Evolutionary conservation across 169 alveolate genomes (phyloP).

Genomic region (Cryptosporidium canis): DNA sequence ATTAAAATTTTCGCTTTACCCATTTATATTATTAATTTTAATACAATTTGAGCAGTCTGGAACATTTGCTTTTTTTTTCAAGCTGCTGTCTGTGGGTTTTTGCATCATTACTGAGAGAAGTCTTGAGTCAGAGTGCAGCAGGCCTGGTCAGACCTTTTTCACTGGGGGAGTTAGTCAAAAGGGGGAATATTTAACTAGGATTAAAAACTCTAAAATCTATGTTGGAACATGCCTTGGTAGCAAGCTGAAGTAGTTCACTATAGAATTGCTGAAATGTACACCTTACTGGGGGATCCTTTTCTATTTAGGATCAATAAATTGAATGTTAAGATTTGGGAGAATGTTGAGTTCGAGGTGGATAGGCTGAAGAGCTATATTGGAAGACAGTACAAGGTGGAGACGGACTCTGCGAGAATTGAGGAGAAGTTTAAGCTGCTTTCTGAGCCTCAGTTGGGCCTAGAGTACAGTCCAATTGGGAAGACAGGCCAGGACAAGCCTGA

Average conservation of each 20-base stretch:
- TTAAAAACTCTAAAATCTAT: background rate
- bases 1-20: background rate
- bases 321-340: constrained; percentile 33
- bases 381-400: constrained; percentile 13
- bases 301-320: constrained; percentile 30
- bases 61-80: no score
- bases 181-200: background rate
- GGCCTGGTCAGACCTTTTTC: no score
- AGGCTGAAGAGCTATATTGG: background rate
- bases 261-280: background rate
- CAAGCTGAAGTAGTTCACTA: background rate
- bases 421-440: background rate
- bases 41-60: no score
- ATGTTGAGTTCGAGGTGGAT: background rate
- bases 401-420: constrained; percentile 9
- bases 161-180: no score
- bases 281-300: constrained; percentile 47
- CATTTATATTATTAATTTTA: background rate
- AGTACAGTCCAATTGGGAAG: background rate
- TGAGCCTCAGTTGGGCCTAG: background rate
- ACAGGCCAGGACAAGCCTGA: background rate
- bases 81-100: no score
- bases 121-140: no score
- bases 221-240: background rate
- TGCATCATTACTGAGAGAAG: no score